Conservation (phyloP, 2,329 filamentous ascomycete species). For the Domatiomyces globalis region DNA sequence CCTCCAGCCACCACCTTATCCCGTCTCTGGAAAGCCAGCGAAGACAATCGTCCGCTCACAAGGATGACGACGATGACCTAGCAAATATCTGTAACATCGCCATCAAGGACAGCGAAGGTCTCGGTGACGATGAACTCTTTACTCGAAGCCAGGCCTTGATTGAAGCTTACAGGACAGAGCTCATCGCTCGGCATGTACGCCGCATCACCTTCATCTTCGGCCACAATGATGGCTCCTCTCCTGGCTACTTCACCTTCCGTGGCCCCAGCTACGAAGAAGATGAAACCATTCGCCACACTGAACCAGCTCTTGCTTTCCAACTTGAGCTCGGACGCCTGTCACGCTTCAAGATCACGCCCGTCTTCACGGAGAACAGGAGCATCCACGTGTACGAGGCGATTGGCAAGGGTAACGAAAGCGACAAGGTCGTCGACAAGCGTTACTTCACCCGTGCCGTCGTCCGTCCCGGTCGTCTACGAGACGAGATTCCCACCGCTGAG, state of each 20-base stretch:
- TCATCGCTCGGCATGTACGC: constrained; percentile 66
- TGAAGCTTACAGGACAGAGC: constrained; percentile 67
- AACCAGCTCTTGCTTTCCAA: constrained; percentile 95
- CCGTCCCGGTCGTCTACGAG: constrained; percentile 79
- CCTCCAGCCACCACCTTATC: constrained; percentile 44
- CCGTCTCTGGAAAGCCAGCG: constrained; percentile 57
- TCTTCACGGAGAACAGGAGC: constrained; percentile 98
- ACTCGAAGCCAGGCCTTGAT: constrained; percentile 62
- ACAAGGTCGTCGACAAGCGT: constrained; percentile 57
- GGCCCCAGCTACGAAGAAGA: constrained; percentile 82
- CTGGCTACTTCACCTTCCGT: constrained; percentile 96
- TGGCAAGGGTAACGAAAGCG: constrained; percentile 85
- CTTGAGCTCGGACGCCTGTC: constrained; percentile 84
- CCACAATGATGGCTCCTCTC: constrained; percentile 84
- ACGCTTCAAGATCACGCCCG: constrained; percentile 96
- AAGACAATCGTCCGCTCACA: constrained; percentile 30
- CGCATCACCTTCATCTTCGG: constrained; percentile 94
- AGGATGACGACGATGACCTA: constrained; percentile 57
- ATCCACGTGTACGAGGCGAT: constrained; percentile 97
- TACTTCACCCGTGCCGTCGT: constrained; percentile 98
- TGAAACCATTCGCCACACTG: constrained; percentile 88
- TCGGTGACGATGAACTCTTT: constrained; percentile 68
- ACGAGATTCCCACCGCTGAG: constrained; percentile 96
- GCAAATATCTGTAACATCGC: constrained; percentile 88
- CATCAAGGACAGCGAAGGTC: constrained; percentile 71